Evolutionary conservation across 2,329 filamentous ascomycete species (phyloP).

Genomic region (Aspergillus felis): DNA sequence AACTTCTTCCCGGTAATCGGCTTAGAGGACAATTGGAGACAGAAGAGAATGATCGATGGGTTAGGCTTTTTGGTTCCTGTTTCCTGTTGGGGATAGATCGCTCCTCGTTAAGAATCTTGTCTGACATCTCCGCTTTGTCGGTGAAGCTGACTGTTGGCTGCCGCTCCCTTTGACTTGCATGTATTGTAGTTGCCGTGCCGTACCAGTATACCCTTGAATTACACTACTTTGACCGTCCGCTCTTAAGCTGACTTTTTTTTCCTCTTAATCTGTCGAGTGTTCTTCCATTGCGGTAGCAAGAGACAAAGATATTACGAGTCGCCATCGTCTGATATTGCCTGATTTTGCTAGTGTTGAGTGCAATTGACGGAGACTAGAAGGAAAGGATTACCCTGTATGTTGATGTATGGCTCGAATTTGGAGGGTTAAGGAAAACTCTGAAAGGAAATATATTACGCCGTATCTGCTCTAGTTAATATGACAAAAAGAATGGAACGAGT

Average conservation of each 20-base stretch:
- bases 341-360: not conserved
- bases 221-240: conserved; percentile 11
- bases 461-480: not conserved
- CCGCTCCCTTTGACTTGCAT: conserved; percentile 9
- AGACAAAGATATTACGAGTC: not conserved
- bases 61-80: not conserved
- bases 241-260: not conserved
- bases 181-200: conserved; percentile 19
- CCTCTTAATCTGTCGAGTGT: not conserved
- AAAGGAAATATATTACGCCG: not conserved
- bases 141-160: conserved; percentile 1
- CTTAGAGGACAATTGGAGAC: not conserved
- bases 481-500: not conserved
- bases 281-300: not conserved
- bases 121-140: not conserved
- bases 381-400: not conserved
- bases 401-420: not conserved
- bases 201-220: conserved; percentile 27
- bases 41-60: not conserved
- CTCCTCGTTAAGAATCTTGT: not conserved
- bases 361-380: not conserved
- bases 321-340: no score
- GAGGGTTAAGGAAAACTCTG: not conserved
- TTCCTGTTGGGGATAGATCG: not conserved
- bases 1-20: conserved; percentile 9